Base-by-base conservation (phyloP, 78 protist species). In the Dictyostelium intermedium region DNA sequence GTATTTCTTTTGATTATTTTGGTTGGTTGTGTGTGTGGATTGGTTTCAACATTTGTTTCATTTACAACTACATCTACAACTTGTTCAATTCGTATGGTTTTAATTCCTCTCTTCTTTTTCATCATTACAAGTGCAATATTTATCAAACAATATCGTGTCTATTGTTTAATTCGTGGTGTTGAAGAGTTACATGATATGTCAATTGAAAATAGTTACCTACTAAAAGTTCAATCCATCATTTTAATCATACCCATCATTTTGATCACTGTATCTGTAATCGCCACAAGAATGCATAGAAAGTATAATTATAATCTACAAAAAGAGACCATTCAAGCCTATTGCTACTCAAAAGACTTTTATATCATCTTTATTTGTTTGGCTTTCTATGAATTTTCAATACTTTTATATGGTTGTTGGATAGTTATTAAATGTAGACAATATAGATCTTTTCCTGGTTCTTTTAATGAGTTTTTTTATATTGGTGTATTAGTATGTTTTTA, bases 381-480 rank as follows among this genome's bases (percentile, higher is more conserved):
- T 1, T 0, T 87, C 20, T 87, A 87, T 32, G 61, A 78, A 63
- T 30, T 76, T 9, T 50, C 82, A 14, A 73, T 86, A 9, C 39
- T 87, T 16, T 45, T 87, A 45, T 79, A 77, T 87, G 93, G 93
- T 79, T 87, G 93, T 79, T 87, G 70, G 47, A 18, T 87, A 1
- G 93, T 87, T 16, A 82, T 87, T 11, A 82, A 77, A 27, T 87
- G 93, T 63, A 43, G 85, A 39, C 61, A 79, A 43, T 87, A 56
- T 45, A 87, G 85, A 79, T 77, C 76, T 10, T 81, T 87, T 13
- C 93, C 93, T 41, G 93, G 93, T 39, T 77, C 93, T n/a, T 87
- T 87, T 79, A 87, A 87, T 66, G 93, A 87, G 79, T 69, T 56
- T 4, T 25, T 76, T 37, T 87, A 87, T 79, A 87, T 87, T 43